A percentile compares a stretch with the other conserved stretches of the same genome.
phyloP scores from a whole-genome alignment of 805 yeast species.

The Komagataella kurtzmanii region DNA sequence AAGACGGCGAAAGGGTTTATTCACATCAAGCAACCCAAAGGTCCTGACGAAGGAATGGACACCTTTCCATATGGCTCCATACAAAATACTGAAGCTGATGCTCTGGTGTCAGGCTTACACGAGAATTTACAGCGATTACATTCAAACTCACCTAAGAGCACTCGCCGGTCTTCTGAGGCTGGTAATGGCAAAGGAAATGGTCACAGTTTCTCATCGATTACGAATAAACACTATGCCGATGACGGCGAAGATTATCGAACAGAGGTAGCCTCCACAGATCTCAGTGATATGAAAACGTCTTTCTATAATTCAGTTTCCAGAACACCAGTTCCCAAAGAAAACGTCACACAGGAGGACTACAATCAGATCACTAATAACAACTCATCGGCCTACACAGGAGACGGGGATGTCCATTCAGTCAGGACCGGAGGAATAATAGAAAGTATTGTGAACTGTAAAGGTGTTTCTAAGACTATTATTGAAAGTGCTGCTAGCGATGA shows the following conservation, averaged over 20 bases:
- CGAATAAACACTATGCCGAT: background rate
- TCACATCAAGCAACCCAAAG: slow-evolving; percentile 32
- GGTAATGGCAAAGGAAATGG: slow-evolving; percentile 4
- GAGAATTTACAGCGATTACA: slow-evolving; percentile 11
- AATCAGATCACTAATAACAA: background rate
- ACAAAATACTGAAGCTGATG: slow-evolving; percentile 30
- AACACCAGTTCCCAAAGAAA: slow-evolving; percentile 1
- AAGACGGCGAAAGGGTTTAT: slow-evolving; percentile 53
- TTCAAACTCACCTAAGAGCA: background rate
- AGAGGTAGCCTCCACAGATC: slow-evolving; percentile 7
- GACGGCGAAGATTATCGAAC: background rate
- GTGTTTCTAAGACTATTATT: slow-evolving; percentile 76
- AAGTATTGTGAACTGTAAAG: slow-evolving; percentile 70
- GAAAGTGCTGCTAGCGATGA: slow-evolving; percentile 40
- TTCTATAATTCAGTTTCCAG: background rate
- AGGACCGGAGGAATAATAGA: slow-evolving; percentile 61
- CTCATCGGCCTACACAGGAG: background rate
- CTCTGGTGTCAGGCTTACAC: slow-evolving; percentile 20
- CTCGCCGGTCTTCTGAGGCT: slow-evolving; percentile 9
- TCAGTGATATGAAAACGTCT: slow-evolving; percentile 9
- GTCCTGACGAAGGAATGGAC: slow-evolving; percentile 1
- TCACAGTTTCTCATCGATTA: background rate
- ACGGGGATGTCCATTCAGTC: slow-evolving; percentile 10
- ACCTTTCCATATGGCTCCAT: slow-evolving; percentile 12
- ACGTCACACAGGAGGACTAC: background rate